Percentiles rank a stretch among this genome's conserved stretches.
Evolutionary conservation across 2,329 filamentous ascomycete genomes (phyloP).

Genomic region (Xylaria sp.): DNA sequence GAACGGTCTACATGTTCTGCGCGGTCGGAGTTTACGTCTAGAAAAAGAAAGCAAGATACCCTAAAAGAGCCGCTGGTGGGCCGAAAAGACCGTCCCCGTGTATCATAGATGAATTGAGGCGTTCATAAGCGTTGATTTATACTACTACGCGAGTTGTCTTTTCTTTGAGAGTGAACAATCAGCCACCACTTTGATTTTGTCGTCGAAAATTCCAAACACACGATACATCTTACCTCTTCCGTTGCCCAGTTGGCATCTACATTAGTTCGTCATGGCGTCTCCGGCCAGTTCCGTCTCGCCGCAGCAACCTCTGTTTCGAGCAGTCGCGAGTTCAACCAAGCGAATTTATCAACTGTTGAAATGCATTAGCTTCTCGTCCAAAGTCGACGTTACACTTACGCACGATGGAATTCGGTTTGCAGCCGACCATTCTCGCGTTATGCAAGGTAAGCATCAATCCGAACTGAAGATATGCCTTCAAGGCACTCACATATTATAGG

Average conservation of each 20-base stretch:
- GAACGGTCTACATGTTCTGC: constrained; percentile 98
- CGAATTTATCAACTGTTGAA: constrained; percentile 74
- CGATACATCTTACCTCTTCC: constrained; percentile 7
- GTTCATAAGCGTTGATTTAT: constrained; percentile 47
- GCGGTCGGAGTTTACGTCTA: constrained; percentile 98
- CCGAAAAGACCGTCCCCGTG: constrained; percentile 48
- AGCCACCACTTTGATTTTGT: constrained; percentile 26
- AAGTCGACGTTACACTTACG: constrained; percentile 77
- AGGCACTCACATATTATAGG: constrained; percentile 56
- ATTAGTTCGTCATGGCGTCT: constrained; percentile 42
- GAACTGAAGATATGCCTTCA: background rate
- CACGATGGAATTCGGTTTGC: constrained; percentile 88
- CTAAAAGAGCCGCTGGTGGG: constrained; percentile 43
- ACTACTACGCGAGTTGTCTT: constrained; percentile 31
- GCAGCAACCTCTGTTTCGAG: constrained; percentile 71
- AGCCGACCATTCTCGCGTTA: constrained; percentile 86
- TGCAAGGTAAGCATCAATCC: constrained; percentile 75
- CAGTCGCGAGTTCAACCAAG: constrained; percentile 80
- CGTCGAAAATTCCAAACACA: constrained; percentile 10
- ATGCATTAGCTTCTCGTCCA: constrained; percentile 70
- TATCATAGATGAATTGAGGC: constrained; percentile 56
- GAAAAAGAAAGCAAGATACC: constrained; percentile 51
- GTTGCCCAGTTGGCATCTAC: constrained; percentile 12
- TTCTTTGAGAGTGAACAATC: constrained; percentile 40
- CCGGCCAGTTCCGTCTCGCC: constrained; percentile 42